Conservation (phyloP, 2,329 filamentous ascomycete genomes). For the Stagonosporopsis rhizophila region DNA sequence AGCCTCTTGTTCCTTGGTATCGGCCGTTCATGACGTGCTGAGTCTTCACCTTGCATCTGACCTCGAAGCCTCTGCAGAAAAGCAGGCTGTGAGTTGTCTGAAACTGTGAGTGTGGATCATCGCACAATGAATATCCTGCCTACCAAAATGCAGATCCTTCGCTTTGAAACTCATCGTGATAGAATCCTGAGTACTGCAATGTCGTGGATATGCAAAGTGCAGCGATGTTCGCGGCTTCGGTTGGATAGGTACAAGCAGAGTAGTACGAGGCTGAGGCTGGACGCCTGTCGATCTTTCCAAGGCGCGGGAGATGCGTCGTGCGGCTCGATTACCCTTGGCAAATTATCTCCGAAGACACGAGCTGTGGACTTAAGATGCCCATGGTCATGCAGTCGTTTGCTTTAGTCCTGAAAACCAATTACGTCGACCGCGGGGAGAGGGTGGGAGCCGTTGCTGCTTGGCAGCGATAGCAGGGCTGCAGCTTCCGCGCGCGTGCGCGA, state of each 20-base stretch:
- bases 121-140: background rate
- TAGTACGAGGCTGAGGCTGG: slow-evolving; percentile 15
- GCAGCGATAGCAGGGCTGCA: slow-evolving; percentile 10
- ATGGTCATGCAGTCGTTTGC: background rate
- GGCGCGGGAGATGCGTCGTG: slow-evolving; percentile 8
- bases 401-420: background rate
- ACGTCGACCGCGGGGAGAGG: background rate
- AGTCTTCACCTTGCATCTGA: slow-evolving; percentile 61
- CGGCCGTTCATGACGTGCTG: slow-evolving; percentile 54
- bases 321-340: slow-evolving; percentile 23
- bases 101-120: slow-evolving; percentile 45
- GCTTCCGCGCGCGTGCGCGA: slow-evolving; percentile 19
- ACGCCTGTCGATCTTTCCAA: slow-evolving; percentile 19
- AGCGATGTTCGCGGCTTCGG: background rate
- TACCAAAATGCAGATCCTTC: slow-evolving; percentile 73
- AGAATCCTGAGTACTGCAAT: background rate
- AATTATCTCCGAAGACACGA: slow-evolving; percentile 15
- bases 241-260: slow-evolving; percentile 5
- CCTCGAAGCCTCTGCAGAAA: slow-evolving; percentile 57
- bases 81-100: slow-evolving; percentile 59
- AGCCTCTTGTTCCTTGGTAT: slow-evolving; percentile 55
- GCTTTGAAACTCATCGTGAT: slow-evolving; percentile 68
- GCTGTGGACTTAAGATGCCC: background rate
- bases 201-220: background rate
- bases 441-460: slow-evolving; percentile 1